Percentiles rank a stretch among this genome's conserved stretches.
Evolutionary conservation across 2,329 filamentous ascomycete species (phyloP).

Genomic region (Venturiaceae sp.): DNA sequence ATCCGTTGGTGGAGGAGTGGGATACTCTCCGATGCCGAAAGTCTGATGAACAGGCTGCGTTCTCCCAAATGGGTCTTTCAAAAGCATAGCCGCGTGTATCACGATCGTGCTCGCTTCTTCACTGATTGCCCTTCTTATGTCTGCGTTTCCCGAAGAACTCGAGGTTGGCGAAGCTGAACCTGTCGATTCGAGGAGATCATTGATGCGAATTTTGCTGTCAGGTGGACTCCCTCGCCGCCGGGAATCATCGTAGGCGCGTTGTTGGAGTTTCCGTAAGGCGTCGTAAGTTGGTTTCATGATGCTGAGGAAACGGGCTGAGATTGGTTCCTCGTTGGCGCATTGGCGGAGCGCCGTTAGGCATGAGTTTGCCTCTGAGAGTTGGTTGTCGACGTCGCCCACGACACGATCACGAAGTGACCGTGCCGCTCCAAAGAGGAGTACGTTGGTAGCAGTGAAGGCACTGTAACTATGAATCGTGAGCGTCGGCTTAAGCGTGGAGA

Average conservation of each 20-base stretch:
- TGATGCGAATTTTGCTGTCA: background rate
- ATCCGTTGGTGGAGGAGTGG: background rate
- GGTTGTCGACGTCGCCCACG: background rate
- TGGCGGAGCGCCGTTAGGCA: background rate
- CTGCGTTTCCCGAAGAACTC: background rate
- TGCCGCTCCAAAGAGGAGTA: background rate
- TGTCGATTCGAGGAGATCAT: background rate
- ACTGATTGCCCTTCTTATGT: background rate
- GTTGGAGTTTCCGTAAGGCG: background rate
- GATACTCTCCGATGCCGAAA: background rate
- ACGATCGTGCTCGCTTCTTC: background rate
- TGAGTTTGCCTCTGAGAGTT: background rate
- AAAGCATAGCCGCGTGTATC: background rate
- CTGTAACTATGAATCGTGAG: background rate
- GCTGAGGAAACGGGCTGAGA: background rate
- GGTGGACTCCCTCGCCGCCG: background rate
- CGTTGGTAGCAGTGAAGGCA: background rate
- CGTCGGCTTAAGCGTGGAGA: background rate
- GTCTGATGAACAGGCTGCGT: background rate
- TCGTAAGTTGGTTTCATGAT: background rate
- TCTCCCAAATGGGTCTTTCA: slow-evolving; percentile 5
- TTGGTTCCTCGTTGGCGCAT: background rate
- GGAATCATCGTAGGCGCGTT: background rate
- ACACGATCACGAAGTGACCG: background rate
- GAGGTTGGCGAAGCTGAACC: background rate